A percentile compares a stretch with the other conserved stretches of the same genome.
Conservation (phyloP, 805 yeast species). For the Candida vartiovaarae region DNA sequence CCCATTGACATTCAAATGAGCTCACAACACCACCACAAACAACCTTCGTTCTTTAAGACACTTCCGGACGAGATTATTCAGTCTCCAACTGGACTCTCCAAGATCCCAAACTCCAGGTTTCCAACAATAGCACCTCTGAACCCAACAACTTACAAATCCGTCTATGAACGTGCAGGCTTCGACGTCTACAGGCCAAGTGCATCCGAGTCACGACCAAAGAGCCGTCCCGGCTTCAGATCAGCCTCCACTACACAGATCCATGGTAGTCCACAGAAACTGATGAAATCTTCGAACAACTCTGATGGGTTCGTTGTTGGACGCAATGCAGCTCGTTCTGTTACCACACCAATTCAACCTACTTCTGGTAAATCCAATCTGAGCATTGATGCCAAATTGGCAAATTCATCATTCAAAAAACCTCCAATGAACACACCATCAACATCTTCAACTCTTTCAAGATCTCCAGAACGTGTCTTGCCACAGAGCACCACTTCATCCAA, state of each 20-base stretch:
- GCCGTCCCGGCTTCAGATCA: too few species aligned
- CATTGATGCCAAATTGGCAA: conserved; percentile 14
- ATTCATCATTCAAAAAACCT: background rate
- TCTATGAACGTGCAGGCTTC: conserved; percentile 78
- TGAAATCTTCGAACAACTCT: background rate
- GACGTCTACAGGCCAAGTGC: conserved; percentile 39
- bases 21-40: conserved; percentile 5
- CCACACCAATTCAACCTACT: background rate
- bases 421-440: background rate
- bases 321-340: too few species aligned
- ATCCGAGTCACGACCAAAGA: background rate
- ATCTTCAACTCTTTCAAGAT: background rate
- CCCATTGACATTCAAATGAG: background rate
- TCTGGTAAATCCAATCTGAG: background rate
- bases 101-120: conserved; percentile 40
- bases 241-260: too few species aligned
- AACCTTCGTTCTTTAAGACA: conserved; percentile 22
- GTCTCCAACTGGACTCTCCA: conserved; percentile 20
- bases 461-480: background rate
- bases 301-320: too few species aligned
- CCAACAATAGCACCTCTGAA: conserved; percentile 64
- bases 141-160: conserved; percentile 46
- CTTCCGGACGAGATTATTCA: conserved; percentile 20
- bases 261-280: background rate
- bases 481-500: too few species aligned